These are phyloP conservation scores for Podila minutissima DNA, from an alignment of 192 early-diverging fungal genomes.

Conservation along the genomic window DNA sequence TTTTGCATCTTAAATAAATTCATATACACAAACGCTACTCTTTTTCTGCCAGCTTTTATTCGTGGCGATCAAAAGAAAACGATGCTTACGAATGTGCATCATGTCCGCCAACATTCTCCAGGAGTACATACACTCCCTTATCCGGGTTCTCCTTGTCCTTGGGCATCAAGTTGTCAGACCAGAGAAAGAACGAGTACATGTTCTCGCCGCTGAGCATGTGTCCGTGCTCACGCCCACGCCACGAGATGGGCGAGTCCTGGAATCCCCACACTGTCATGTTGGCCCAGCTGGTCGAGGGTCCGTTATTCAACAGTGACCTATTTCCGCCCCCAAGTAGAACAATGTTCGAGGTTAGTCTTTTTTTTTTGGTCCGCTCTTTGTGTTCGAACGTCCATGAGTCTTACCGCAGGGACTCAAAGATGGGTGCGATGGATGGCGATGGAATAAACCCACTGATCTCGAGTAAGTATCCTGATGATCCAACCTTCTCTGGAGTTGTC, in stretches of 20 bases:
- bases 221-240: constrained; percentile 48
- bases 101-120: constrained; percentile 33
- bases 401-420: constrained; percentile 43
- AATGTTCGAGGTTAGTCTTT: neutral
- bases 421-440: constrained; percentile 14
- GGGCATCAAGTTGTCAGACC: constrained; percentile 5
- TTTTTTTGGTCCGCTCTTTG: neutral
- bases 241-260: constrained; percentile 59
- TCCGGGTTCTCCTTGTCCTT: constrained; percentile 14
- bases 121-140: constrained; percentile 17
- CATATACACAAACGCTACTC: neutral
- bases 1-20: neutral
- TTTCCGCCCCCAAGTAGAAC: neutral
- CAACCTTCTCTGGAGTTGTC: neutral
- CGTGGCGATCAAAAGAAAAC: too few species aligned
- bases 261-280: constrained; percentile 55
- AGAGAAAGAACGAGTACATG: constrained; percentile 54
- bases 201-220: constrained; percentile 54
- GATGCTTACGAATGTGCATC: constrained; percentile 25
- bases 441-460: constrained; percentile 53
- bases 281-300: constrained; percentile 25
- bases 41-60: neutral
- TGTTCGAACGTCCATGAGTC: neutral
- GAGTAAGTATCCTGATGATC: constrained; percentile 26
- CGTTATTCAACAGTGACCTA: constrained; percentile 12